Base-by-base conservation (phyloP, 805 yeast genomes). In the Debaryomyces hansenii region DNA sequence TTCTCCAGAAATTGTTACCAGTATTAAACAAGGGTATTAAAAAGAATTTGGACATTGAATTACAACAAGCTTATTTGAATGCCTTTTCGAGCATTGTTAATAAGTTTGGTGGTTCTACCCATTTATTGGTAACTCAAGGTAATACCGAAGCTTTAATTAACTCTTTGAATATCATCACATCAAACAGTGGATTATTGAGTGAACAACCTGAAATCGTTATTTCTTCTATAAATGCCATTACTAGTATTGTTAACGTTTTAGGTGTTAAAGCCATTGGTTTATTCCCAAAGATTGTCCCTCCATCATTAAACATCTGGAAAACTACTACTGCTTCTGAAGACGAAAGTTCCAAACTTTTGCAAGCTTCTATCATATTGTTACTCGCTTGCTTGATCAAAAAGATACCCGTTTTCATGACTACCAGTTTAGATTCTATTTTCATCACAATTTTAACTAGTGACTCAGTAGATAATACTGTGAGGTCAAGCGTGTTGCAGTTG, bases 231-330 rank as follows among this genome's bases (percentile, higher is more conserved):
- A 80, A 84, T 54, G 83, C 85, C 48, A 79, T 89, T 50, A 82
- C 88, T 46, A 82, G 83, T 53, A 69, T 90, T 46, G 79, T 89
- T 45, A 80, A 83, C 43, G 78, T 83, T 20, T 66, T 91, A 39
- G 99, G 99, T 44, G 91, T 95, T 15, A 87, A 90, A 59, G 76
- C 85, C 51, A 85, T 94, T 60, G 91, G 96, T 5, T 80, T 77
- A 59, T 87, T 90, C 74, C 89, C 97, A 28, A 85, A 84, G 64
- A 84, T 91, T 59, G 80, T 94, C 50, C 89, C 90, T 12, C 88
- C 90, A 11, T 72, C 87, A 9, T 73, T 90, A 45, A 69, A 71
- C 21, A 75, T 88, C 33, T 85, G 87, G 68, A 72, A 77, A 24
- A 53, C 63, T 7, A 68, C 77, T 11, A 40, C 24, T n/a, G 47